A percentile compares a stretch with the other conserved stretches of the same genome.
Evolutionary conservation across 495 filamentous ascomycete genomes (phyloP).

Genomic region (Friedmanniomyces endolithicus): DNA sequence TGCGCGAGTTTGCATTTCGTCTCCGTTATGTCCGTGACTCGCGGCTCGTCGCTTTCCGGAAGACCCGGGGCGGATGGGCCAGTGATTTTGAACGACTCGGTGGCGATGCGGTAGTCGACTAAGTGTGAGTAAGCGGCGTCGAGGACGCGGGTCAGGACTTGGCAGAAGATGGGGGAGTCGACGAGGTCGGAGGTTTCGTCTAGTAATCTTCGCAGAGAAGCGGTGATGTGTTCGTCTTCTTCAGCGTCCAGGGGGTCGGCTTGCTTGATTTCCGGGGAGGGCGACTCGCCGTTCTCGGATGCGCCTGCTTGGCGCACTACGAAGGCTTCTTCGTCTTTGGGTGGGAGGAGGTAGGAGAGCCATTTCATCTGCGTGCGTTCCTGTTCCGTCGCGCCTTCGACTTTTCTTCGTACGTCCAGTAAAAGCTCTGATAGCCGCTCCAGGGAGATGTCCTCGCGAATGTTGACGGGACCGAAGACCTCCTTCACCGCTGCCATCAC

Average conservation of each 20-base stretch:
- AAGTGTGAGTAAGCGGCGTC: conserved; percentile 76
- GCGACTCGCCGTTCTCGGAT: conserved; percentile 46
- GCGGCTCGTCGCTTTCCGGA: conserved; percentile 3
- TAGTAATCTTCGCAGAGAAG: conserved; percentile 67
- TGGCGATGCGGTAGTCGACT: conserved; percentile 61
- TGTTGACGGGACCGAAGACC: conserved; percentile 71
- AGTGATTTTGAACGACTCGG: conserved; percentile 59
- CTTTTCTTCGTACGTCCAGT: conserved; percentile 60
- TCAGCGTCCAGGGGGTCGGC: conserved; percentile 1
- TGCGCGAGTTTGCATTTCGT: conserved; percentile 70
- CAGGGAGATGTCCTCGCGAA: conserved; percentile 75
- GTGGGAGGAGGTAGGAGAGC: conserved; percentile 76
- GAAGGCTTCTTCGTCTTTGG: conserved; percentile 58
- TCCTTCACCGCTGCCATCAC: conserved; percentile 72
- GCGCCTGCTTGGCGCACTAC: conserved; percentile 63
- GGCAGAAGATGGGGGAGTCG: conserved; percentile 78
- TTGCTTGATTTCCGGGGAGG: conserved; percentile 15
- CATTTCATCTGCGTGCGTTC: conserved; percentile 47
- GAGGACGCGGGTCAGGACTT: conserved; percentile 71
- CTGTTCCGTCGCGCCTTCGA: conserved; percentile 64
- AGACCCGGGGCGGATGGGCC: conserved; percentile 29
- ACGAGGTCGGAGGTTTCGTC: conserved; percentile 94
- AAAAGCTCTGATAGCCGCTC: conserved; percentile 66
- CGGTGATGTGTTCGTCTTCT: conserved; percentile 30
- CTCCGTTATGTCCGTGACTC: conserved; percentile 33